Percentiles rank a stretch among this genome's conserved stretches.
These are phyloP conservation scores for Nematodospora anomalae DNA, from an alignment of 1,139 yeast genomes.

Conservation along the genomic window DNA sequence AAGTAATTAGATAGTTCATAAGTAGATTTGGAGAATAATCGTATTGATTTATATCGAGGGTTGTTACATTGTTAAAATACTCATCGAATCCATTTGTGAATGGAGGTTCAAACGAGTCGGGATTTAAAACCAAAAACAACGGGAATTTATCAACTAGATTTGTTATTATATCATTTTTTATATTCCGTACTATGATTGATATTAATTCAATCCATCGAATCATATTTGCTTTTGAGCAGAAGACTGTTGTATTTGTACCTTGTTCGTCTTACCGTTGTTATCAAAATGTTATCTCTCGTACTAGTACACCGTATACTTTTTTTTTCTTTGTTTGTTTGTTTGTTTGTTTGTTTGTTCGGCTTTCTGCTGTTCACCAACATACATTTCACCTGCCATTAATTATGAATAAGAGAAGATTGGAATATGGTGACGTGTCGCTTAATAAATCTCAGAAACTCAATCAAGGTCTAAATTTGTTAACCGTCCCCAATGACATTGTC, in stretches of 20 bases:
- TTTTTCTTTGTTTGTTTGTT: too few relatives aligned
- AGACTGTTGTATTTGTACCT: too few relatives aligned
- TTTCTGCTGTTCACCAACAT: too few relatives aligned
- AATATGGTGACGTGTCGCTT: background rate
- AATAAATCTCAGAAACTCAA: slow-evolving; percentile 5
- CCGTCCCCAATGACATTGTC: slow-evolving; percentile 32
- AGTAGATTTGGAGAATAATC: slow-evolving; percentile 8
- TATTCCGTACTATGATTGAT: slow-evolving; percentile 12
- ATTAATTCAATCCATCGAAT: slow-evolving; percentile 10
- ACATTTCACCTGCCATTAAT: background rate
- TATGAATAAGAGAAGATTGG: background rate
- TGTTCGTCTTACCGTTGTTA: too few relatives aligned
- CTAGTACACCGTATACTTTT: too few relatives aligned
- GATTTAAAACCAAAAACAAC: slow-evolving; percentile 21
- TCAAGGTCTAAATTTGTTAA: slow-evolving; percentile 13
- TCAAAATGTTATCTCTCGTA: too few relatives aligned
- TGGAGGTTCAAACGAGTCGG: slow-evolving; percentile 32
- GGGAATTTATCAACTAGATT: slow-evolving; percentile 21
- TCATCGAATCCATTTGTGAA: slow-evolving; percentile 23
- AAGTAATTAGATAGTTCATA: slow-evolving; percentile 7
- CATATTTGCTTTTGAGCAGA: too few relatives aligned
- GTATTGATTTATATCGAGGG: slow-evolving; percentile 4
- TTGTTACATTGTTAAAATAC: slow-evolving; percentile 15
- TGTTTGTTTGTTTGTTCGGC: too few relatives aligned
- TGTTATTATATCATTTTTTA: slow-evolving; percentile 17